phyloP scores from a whole-genome alignment of 805 yeast species.

The Komagataella pastoris region DNA sequence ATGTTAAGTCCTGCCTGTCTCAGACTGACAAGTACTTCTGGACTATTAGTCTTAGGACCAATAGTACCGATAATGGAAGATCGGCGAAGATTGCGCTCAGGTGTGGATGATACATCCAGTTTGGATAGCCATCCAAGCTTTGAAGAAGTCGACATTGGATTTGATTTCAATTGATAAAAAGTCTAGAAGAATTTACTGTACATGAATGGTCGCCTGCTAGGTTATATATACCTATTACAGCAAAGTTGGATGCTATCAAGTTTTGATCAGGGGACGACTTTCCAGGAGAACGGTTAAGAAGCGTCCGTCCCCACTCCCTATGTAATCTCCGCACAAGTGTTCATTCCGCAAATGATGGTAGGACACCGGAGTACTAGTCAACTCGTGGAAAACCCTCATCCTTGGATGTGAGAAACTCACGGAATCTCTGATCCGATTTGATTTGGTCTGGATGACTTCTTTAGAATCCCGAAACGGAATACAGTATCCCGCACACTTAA shows the following conservation, averaged over 20 bases:
- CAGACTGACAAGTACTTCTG: conserved; percentile 70
- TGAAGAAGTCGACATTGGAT: conserved; percentile 21
- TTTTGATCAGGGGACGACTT: not conserved
- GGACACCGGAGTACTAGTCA: not conserved
- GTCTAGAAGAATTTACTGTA: too few species aligned
- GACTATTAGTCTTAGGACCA: conserved; percentile 94
- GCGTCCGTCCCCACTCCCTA: not conserved
- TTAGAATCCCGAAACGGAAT: not conserved
- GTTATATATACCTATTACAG: not conserved
- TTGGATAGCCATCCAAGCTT: conserved; percentile 73
- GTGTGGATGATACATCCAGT: conserved; percentile 60
- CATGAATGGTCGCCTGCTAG: not conserved
- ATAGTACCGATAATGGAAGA: conserved; percentile 97
- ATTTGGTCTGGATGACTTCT: not conserved
- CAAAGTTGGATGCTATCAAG: not conserved
- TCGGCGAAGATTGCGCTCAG: conserved; percentile 76
- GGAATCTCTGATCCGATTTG: not conserved
- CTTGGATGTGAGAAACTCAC: not conserved
- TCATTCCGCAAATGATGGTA: too few species aligned
- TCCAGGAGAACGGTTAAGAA: not conserved
- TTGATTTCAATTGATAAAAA: not conserved
- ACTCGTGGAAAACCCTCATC: not conserved
- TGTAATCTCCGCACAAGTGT: too few species aligned
- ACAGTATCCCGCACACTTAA: not conserved
- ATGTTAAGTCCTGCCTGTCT: conserved; percentile 97